These are phyloP conservation scores for Artomyces pyxidatus DNA, from an alignment of 768 basidiomycete species.

Conservation along the genomic window DNA sequence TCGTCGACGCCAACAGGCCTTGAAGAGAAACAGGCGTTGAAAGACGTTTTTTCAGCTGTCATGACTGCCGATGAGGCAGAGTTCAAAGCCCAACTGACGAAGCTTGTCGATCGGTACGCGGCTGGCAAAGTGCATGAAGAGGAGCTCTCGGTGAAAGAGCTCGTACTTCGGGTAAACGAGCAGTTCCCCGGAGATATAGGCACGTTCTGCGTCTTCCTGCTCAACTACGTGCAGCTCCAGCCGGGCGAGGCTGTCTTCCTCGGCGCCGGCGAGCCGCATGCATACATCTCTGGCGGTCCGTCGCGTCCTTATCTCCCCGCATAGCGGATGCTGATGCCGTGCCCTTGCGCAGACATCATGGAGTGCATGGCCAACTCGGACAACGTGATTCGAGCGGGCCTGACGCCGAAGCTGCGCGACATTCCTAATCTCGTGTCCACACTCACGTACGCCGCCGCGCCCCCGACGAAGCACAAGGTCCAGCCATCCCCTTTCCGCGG, in stretches of 20 bases:
- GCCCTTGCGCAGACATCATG: constrained; percentile 66
- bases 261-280: constrained; percentile 94
- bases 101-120: constrained; percentile 58
- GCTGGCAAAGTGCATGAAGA: constrained; percentile 28
- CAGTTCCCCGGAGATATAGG: constrained; percentile 94
- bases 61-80: constrained; percentile 65
- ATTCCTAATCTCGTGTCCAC: constrained; percentile 82
- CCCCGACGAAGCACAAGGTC: constrained; percentile 64
- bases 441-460: constrained; percentile 76
- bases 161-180: constrained; percentile 51
- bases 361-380: constrained; percentile 99
- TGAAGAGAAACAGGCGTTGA: constrained; percentile 55
- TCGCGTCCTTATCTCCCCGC: neutral
- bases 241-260: constrained; percentile 91
- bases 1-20: constrained; percentile 35
- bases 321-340: neutral
- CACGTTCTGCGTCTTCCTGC: constrained; percentile 81
- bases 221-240: constrained; percentile 76
- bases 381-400: constrained; percentile 96
- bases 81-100: constrained; percentile 46
- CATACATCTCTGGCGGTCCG: constrained; percentile 88
- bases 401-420: constrained; percentile 95
- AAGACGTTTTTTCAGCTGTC: constrained; percentile 68
- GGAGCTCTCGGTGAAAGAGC: constrained; percentile 44
- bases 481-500: constrained; percentile 40